Base-by-base conservation (phyloP, 192 early-diverging fungal species). In the Lobulomyces angularis region DNA sequence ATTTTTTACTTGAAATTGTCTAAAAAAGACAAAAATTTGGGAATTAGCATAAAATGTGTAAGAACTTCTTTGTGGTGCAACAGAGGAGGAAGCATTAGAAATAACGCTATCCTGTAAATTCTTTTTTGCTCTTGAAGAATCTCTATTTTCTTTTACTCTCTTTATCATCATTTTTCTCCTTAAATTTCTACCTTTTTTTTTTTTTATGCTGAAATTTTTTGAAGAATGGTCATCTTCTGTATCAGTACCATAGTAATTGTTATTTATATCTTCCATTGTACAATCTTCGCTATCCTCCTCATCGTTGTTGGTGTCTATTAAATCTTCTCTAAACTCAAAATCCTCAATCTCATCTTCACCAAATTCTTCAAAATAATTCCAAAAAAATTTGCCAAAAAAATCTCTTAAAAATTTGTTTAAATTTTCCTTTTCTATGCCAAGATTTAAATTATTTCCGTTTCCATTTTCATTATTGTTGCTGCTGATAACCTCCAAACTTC, bases 41-140 rank as follows among this genome's bases (percentile, higher is more conserved):
- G 61, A 81, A 55, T 95, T 95, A 22, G 79, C 80, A 59, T 90
- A 97, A 50, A 95, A 86, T 33, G 79, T 74, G 46, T 65, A 68
- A 2, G 53, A 55, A 21, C 33, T 27, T 19, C 70, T 25, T n/a
- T n/a, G n/a, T n/a, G n/a, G n/a, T n/a, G n/a, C n/a, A n/a, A n/a
- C n/a, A n/a, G n/a, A n/a, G n/a, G n/a, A n/a, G n/a, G n/a, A n/a
- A n/a, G n/a, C n/a, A n/a, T n/a, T n/a, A n/a, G n/a, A n/a, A n/a
- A n/a, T n/a, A n/a, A n/a, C n/a, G n/a, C n/a, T n/a, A n/a, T n/a
- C n/a, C n/a, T n/a, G n/a, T n/a, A n/a, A n/a, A n/a, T n/a, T 27
- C 37, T 39, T 20, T 32, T 53, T 26, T 27, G 51, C 3, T 16
- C 20, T 21, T 8, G 3, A 23, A 18, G 48, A 7, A 50, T 18